Percentiles rank a stretch among this genome's conserved stretches.
Evolutionary conservation across 441 rosid genomes (phyloP).

Genomic region (Erodium moschatum): DNA sequence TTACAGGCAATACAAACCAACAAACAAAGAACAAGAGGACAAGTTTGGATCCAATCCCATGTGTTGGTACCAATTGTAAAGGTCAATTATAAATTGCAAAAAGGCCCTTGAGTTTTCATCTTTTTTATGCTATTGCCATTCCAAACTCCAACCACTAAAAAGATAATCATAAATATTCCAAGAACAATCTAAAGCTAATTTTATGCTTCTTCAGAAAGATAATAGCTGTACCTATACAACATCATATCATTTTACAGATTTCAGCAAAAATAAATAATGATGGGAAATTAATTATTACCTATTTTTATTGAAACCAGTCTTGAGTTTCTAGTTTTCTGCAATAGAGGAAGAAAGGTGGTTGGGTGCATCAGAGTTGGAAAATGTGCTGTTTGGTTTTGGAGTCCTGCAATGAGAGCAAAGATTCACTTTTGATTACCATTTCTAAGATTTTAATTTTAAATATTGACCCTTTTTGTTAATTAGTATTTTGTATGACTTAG

Average conservation of each 20-base stretch:
- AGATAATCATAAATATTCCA: not conserved
- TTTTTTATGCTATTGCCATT: not conserved
- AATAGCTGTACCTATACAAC: not conserved
- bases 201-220: not conserved
- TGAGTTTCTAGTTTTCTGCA: not conserved
- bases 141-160: too few relatives aligned
- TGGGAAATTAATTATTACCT: not conserved
- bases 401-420: slow-evolving; percentile 11
- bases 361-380: slow-evolving; percentile 5
- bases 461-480: not conserved
- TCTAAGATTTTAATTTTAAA: not conserved
- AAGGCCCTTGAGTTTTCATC: not conserved
- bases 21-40: not conserved
- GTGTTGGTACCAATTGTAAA: not conserved
- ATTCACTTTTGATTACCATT: slow-evolving; percentile 3
- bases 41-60: not conserved
- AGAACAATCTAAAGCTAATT: not conserved
- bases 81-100: not conserved
- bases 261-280: not conserved
- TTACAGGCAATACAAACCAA: not conserved
- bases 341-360: not conserved
- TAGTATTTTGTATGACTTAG: not conserved
- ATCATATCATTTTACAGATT: not conserved
- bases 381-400: slow-evolving; percentile 8
- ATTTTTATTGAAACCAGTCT: not conserved